Evolutionary conservation across 2,329 filamentous ascomycete genomes (phyloP), one percentile per base, ranked within the genome.

Genomic region (Huntiella decipiens): DNA sequence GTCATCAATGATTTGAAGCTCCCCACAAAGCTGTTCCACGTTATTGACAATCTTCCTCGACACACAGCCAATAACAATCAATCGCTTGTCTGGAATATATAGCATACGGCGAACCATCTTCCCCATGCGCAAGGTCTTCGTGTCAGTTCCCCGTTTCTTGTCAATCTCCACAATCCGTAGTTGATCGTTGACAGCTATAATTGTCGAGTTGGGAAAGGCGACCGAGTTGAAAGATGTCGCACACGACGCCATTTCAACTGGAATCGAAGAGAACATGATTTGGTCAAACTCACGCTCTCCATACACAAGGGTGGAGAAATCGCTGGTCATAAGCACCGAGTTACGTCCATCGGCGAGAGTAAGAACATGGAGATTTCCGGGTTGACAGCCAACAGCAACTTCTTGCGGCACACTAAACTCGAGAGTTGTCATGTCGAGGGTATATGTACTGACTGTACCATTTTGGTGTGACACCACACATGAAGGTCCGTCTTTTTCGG

Each of bases 261-360:
- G 94, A 1, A 95, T 84, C 1, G 91, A 87, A 4, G 87, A 94
- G 62, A 92, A 98, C 1, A 94, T 77, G 36, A 95, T 80, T 16
- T 87, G 74, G 1, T 82, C 84, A 57, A 95, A 86, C 0, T 79
- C 77, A 6, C 34, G 43, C 7, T 49, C 47, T 22, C 82, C 82
- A 57, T 98, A 95, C 42, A 98, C 94, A 46, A 98, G 63, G 52
- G 84, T 95, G 0, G 91, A 83, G 56, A 95, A 85, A 55, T 98
- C 91, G 48, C 86, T 94, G 0, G 85, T 93, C 0, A 86, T 85
- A 58, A 98, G 93, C 0, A 98, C 78, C 54, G 82, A 92, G 57
- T 42, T 46, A 7, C 19, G 16, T 11, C 71, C 82, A 0, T 84
- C 64, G 0, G 72, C 74, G 41, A 79, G 73, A 0, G 86, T 83